phyloP scores from a whole-genome alignment of 1,284 basidiomycete species.

The Trichosporon coremiiforme region DNA sequence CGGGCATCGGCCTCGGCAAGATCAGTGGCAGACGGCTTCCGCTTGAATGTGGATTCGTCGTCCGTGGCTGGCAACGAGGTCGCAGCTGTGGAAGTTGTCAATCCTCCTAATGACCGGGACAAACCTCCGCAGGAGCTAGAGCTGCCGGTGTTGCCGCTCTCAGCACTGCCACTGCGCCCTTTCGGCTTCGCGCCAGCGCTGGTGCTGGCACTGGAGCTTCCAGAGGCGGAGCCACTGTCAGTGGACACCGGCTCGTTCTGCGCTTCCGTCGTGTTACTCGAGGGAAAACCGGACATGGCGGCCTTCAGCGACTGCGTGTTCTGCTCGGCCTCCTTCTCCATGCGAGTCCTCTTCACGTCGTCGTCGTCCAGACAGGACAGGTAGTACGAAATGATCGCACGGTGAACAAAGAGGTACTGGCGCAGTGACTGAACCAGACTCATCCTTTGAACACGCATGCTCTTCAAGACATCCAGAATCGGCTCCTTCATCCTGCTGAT shows the following conservation, averaged over 20 bases:
- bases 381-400: constrained; percentile 77
- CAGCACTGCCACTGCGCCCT: neutral
- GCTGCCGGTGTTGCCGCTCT: neutral
- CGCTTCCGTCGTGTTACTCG: neutral
- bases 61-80: constrained; percentile 35
- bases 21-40: constrained; percentile 51
- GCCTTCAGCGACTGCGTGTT: neutral
- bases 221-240: neutral
- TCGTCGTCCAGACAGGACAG: constrained; percentile 74
- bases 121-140: neutral
- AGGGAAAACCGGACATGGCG: constrained; percentile 18
- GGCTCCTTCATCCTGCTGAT: constrained; percentile 70
- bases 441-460: constrained; percentile 90
- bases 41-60: constrained; percentile 47
- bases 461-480: constrained; percentile 73
- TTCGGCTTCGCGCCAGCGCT: neutral
- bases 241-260: constrained; percentile 6
- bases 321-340: neutral
- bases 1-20: constrained; percentile 35
- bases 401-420: constrained; percentile 87
- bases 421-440: constrained; percentile 83
- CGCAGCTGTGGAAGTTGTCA: constrained; percentile 14
- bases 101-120: constrained; percentile 10
- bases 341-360: constrained; percentile 23
- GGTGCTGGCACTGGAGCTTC: neutral